Evolutionary conservation across 805 yeast species (phyloP), one percentile per base, ranked within the genome.

Genomic region (Priceomyces fermenticarens): DNA sequence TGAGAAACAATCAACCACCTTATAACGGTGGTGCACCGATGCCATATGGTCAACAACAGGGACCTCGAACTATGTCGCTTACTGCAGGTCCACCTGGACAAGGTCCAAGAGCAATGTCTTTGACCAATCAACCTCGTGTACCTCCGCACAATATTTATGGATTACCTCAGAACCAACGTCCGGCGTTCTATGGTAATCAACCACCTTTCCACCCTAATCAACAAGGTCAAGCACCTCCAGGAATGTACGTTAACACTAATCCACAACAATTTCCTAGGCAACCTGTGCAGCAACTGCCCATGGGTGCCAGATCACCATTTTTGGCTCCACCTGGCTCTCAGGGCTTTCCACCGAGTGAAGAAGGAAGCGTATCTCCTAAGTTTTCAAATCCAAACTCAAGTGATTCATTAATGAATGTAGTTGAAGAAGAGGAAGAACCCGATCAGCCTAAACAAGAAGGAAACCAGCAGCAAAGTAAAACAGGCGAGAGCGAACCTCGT

Each of bases 361-460:
- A 20, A 20, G 25, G 25, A 20, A 28, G 39, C 35, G 13, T 8
- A 5, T 20, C 25, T 8, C 29, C 17, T 11, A 32, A 35, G 23
- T 11, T 7, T 16, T 32, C 36, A 8, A 30, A 33, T 23, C 47
- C 39, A 36, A 43, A 42, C 32, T 59, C 67, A 5, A 61, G 49
- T 41, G 70, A 65, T 40, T 62, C 67, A 5, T 46, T 62, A 15
- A 59, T 55, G 58, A 58, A 62, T 42, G 67, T 63, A 2, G 56
- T 55, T 2, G 68, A 63, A 41, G 70, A 64, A 49, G 63, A 55
- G n/a, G 69, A 63, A 30, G 67, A 62, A 32, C 55, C 52, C 4
- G 35, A 32, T 11, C 23, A 6, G 23, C 11, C 35, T 10, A 26
- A 10, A 13, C 26, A 12, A 8, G 25, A 17, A 8, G 35, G 10